Conservation (phyloP, 2,329 filamentous ascomycete genomes). For the Pyricularia grisea region DNA sequence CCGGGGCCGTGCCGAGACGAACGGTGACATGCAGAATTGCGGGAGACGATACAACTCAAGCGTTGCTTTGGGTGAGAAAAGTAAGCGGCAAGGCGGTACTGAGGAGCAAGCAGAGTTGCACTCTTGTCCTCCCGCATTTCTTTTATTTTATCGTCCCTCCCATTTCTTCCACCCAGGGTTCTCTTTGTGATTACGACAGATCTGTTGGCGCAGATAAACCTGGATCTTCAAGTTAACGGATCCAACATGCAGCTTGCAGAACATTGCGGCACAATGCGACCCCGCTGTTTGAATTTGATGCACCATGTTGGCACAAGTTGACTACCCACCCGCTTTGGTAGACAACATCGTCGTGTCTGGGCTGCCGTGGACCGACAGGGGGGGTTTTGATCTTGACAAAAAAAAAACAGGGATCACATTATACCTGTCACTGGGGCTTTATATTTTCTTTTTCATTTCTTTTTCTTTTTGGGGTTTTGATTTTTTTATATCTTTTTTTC, state of each 20-base stretch:
- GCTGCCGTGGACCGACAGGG: not conserved
- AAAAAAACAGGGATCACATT: not conserved
- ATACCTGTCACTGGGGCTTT: not conserved
- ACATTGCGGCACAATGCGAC: not conserved
- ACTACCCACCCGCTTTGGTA: not conserved
- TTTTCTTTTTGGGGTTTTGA: no score
- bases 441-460: not conserved
- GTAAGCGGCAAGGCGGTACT: not conserved
- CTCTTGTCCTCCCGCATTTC: not conserved
- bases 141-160: not conserved
- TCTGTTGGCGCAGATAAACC: not conserved
- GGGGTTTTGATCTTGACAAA: not conserved
- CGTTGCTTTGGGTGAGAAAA: not conserved
- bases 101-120: not conserved
- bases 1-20: not conserved
- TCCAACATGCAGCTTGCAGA: not conserved
- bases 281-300: not conserved
- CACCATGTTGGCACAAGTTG: not conserved
- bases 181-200: not conserved
- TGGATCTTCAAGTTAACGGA: not conserved
- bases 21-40: not conserved
- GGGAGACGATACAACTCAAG: not conserved
- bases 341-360: not conserved
- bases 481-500: not conserved
- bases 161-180: not conserved